phyloP scores from a whole-genome alignment of 495 filamentous ascomycete species.

The Penicillium subrubescens region DNA sequence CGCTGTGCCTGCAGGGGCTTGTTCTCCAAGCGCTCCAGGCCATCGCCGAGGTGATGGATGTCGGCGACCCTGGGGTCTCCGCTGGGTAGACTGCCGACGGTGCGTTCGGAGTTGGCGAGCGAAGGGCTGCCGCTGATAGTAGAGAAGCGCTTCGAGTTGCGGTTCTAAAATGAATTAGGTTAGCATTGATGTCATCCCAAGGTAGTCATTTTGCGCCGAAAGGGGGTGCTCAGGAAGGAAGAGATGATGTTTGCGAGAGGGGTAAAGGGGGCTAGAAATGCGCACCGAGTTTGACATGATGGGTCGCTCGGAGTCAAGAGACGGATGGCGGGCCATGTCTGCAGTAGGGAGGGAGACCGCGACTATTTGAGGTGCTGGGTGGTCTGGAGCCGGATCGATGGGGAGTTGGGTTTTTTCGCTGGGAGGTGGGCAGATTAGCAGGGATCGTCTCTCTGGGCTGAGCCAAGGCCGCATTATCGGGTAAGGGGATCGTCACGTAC shows the following conservation, averaged over 20 bases:
- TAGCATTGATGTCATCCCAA: not conserved
- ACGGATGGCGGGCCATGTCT: constrained; percentile 61
- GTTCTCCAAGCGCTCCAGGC: constrained; percentile 89
- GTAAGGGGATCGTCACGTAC: constrained; percentile 1
- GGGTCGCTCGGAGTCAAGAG: constrained; percentile 71
- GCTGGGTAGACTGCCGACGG: constrained; percentile 61
- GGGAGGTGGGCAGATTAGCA: constrained; percentile 6
- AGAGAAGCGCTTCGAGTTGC: constrained; percentile 76
- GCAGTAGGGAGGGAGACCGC: not conserved
- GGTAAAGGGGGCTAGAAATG: constrained; percentile 12
- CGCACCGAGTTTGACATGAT: constrained; percentile 73
- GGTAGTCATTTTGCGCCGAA: not conserved
- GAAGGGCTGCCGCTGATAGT: constrained; percentile 78
- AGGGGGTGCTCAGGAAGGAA: not conserved
- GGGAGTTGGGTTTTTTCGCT: not conserved
- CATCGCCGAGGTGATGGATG: constrained; percentile 78
- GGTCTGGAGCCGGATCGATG: not conserved
- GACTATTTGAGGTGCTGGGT: not conserved
- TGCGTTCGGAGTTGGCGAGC: constrained; percentile 62
- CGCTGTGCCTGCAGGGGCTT: constrained; percentile 82
- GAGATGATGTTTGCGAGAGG: constrained; percentile 1
- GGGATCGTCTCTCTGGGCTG: constrained; percentile 3
- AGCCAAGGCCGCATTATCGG: constrained; percentile 4
- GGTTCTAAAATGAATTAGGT: constrained; percentile 43
- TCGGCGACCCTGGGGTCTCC: constrained; percentile 63